Percentiles rank a stretch among this genome's conserved stretches.
Evolutionary conservation across 805 yeast genomes (phyloP).

Genomic region (Citeromyces matritensis): DNA sequence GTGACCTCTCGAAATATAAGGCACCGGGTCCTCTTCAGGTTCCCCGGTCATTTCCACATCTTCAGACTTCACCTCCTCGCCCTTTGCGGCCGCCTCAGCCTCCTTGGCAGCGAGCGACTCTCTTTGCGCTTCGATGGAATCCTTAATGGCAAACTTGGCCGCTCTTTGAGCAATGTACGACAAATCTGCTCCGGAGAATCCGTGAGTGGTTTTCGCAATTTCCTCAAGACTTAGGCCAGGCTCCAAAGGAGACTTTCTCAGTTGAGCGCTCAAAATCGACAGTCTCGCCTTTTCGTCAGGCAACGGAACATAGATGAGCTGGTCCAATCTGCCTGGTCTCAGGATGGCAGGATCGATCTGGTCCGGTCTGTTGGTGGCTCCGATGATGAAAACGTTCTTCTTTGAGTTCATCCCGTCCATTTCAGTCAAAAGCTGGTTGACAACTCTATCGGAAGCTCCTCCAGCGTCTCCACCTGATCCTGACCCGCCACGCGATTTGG

Average conservation of each 20-base stretch:
- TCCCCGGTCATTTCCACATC: constrained; percentile 21
- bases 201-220: constrained; percentile 65
- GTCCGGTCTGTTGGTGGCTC: constrained; percentile 96
- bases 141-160: constrained; percentile 97
- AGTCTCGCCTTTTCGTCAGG: constrained; percentile 68
- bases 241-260: constrained; percentile 62
- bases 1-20: constrained; percentile 84
- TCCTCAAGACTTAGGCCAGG: constrained; percentile 39
- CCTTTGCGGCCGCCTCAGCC: constrained; percentile 33
- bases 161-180: constrained; percentile 96
- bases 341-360: constrained; percentile 98
- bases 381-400: constrained; percentile 85
- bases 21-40: constrained; percentile 87
- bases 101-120: constrained; percentile 27
- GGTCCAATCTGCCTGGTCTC: constrained; percentile 92
- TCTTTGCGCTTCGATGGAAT: constrained; percentile 78
- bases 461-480: too few relatives aligned
- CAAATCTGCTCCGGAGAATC: constrained; percentile 93
- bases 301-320: constrained; percentile 79
- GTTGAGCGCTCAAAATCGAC: constrained; percentile 70
- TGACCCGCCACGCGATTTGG: constrained; percentile 83
- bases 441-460: constrained; percentile 90
- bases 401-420: constrained; percentile 90
- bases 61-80: constrained; percentile 18
- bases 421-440: constrained; percentile 86